Evolutionary conservation across 169 alveolate genomes (phyloP), one percentile per base, ranked within the genome.

Genomic region (Ichthyophthirius multifiliis): DNA sequence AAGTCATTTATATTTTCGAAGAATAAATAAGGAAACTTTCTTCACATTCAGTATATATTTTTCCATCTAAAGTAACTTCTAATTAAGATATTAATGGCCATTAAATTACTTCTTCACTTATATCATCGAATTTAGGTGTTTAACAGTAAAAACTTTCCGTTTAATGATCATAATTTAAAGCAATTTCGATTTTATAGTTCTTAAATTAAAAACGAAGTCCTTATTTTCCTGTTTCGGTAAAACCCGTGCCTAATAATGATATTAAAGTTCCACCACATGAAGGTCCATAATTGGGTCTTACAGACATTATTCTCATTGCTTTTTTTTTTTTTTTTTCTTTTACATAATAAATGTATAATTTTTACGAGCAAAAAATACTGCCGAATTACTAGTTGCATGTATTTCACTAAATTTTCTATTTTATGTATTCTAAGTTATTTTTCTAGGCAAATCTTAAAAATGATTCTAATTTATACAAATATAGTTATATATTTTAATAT

Each of bases 281-380:
- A 18, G 98, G 98, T 20, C 98, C 96, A 84, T 95, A 92, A 65
- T 82, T 86, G 30, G 98, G 98, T 3, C 92, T 75, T 18, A 94
- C 87, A 31, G 95, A 90, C 63, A 82, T 90, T 20, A 92, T 91
- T 91, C 98, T 91, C 20, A 94, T 85, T 31, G 96, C 93, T 67
- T 35, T 31, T 15, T 15, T 32, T 65, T 15, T 32, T 31, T 34
- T 37, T 3, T 39, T 0, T n/a, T 1, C 18, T 39, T 10, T 34
- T 67, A 67, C 4, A 20, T 16, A n/a, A 16, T 16, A 1, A 18
- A 18, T 32, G 2, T 12, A 5, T 1, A 1, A 32, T 27, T 15
- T 39, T 67, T 67, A 67, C 77, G 79, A 37, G 96, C 94, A 90
- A 91, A 92, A 37, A 94, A 88, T 12, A 90, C 91, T 20, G 86